phyloP scores from a whole-genome alignment of 2,329 filamentous ascomycete species.

The Blastomyces emzantsi region DNA sequence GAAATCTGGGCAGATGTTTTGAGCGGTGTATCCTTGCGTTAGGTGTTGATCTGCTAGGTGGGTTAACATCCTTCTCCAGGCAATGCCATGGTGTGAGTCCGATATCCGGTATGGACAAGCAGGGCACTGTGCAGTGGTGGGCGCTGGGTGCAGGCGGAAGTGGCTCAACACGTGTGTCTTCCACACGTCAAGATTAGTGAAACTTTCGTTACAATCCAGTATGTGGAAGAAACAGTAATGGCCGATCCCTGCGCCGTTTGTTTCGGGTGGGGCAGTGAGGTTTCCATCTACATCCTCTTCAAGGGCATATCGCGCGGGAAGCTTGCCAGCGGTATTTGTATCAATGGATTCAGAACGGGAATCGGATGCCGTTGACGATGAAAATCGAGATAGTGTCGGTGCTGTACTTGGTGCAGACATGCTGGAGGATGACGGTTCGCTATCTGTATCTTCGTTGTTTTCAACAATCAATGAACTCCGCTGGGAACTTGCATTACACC shows the following conservation, averaged over 20 bases:
- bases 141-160: conserved; percentile 34
- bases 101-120: conserved; percentile 28
- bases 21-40: conserved; percentile 33
- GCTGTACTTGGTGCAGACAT: conserved; percentile 21
- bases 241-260: neutral
- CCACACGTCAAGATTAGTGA: conserved; percentile 33
- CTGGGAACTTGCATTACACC: neutral
- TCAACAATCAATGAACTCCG: conserved; percentile 11
- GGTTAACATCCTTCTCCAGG: conserved; percentile 36
- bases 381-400: conserved; percentile 28
- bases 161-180: conserved; percentile 39
- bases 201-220: conserved; percentile 35
- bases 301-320: conserved; percentile 21
- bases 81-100: conserved; percentile 22
- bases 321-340: conserved; percentile 21
- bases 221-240: conserved; percentile 37
- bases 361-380: conserved; percentile 19
- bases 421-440: conserved; percentile 8
- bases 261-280: conserved; percentile 20
- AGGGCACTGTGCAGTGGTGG: conserved; percentile 36
- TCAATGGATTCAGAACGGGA: conserved; percentile 26
- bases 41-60: conserved; percentile 37
- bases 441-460: conserved; percentile 3
- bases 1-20: conserved; percentile 35
- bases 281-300: conserved; percentile 25